phyloP scores from a whole-genome alignment of 179 eudicot species.

The Pouteria campechiana region DNA sequence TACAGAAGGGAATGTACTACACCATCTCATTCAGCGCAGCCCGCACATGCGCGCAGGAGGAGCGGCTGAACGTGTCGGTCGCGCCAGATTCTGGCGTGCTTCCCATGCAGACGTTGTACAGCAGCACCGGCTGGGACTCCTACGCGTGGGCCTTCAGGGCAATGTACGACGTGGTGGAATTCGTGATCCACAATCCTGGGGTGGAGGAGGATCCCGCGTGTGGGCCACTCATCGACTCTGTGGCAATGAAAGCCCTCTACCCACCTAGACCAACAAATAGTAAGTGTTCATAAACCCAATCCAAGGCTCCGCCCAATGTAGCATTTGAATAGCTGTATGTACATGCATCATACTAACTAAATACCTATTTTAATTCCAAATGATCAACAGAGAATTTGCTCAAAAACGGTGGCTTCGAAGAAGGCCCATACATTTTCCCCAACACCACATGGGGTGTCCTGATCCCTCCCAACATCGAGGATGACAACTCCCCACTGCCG shows the following conservation, averaged over 20 bases:
- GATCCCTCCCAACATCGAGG: conserved; percentile 63
- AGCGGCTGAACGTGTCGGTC: conserved; percentile 29
- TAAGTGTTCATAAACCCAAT: too few relatives aligned
- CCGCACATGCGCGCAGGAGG: conserved; percentile 39
- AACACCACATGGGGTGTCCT: conserved; percentile 50
- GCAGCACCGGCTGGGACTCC: conserved; percentile 45
- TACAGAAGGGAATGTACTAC: conserved; percentile 16
- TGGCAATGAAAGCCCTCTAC: conserved; percentile 22
- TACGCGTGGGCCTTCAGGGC: conserved; percentile 56
- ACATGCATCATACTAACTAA: too few relatives aligned
- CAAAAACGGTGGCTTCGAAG: conserved; percentile 68
- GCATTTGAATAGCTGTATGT: too few relatives aligned
- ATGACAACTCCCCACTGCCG: conserved; percentile 50
- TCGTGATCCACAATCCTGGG: conserved; percentile 32
- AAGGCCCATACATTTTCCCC: conserved; percentile 58
- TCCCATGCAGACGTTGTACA: conserved; percentile 53
- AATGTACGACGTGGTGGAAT: conserved; percentile 22
- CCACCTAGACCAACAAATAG: conserved; percentile 7
- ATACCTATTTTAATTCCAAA: not conserved
- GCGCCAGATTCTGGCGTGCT: conserved; percentile 26
- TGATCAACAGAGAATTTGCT: conserved; percentile 40
- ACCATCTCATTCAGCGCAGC: conserved; percentile 29
- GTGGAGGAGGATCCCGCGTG: conserved; percentile 34
- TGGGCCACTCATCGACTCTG: conserved; percentile 47
- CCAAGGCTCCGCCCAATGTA: too few relatives aligned